phyloP scores from a whole-genome alignment of 2,329 filamentous ascomycete genomes.

The Alternaria sp. region DNA sequence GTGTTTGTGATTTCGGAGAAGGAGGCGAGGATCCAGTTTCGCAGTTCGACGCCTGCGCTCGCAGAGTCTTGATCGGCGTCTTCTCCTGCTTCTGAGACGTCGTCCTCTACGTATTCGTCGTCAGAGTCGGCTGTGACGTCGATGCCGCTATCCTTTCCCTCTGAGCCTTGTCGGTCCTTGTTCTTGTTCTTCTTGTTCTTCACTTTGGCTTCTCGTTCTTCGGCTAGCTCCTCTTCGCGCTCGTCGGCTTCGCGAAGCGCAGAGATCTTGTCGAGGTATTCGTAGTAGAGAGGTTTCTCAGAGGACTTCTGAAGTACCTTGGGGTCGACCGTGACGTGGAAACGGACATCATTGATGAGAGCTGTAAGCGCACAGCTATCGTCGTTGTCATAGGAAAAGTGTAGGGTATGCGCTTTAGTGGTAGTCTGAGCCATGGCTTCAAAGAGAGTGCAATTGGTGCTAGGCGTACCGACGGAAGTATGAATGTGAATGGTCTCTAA shows the following conservation, averaged over 20 bases:
- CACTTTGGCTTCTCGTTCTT: conserved; percentile 6
- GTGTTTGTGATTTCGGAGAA: conserved; percentile 15
- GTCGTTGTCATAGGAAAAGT: conserved; percentile 22
- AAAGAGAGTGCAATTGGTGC: not conserved
- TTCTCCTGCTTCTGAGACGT: conserved; percentile 13
- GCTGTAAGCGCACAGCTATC: conserved; percentile 21
- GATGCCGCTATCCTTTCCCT: conserved; percentile 22
- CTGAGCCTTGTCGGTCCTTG: conserved; percentile 7
- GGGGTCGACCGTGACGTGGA: conserved; percentile 18
- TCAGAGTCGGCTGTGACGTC: conserved; percentile 21
- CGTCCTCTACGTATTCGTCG: conserved; percentile 11
- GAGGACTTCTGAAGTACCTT: conserved; percentile 17
- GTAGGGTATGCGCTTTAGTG: conserved; percentile 15
- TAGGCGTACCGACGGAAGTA: not conserved
- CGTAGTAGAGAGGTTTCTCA: conserved; percentile 23
- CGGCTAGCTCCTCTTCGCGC: conserved; percentile 15
- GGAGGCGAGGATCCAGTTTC: conserved; percentile 21
- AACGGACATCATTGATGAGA: conserved; percentile 28
- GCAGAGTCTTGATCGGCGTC: conserved; percentile 22
- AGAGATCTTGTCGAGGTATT: conserved; percentile 23
- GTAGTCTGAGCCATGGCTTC: conserved; percentile 15
- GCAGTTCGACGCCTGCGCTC: conserved; percentile 21
- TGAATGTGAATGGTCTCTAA: not conserved
- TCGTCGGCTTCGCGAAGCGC: conserved; percentile 22
- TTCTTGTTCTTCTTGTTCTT: not conserved